Conservation (phyloP, 345 rosid genomes). For the Eucalyptus coolabah region DNA sequence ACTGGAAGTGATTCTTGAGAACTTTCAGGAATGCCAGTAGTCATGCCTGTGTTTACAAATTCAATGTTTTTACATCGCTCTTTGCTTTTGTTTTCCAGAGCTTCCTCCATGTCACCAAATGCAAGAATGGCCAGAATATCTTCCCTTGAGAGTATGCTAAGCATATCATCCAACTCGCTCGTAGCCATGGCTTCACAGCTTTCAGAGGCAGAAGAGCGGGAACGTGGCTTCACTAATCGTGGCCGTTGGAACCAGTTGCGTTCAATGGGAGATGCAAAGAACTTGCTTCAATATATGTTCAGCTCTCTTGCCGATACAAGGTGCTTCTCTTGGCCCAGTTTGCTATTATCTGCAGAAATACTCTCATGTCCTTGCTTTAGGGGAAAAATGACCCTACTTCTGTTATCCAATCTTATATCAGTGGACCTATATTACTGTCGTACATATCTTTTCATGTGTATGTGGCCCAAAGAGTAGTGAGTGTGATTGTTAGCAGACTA, state of each 20-base stretch:
- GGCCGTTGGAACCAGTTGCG: conserved; percentile 99
- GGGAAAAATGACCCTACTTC: not conserved
- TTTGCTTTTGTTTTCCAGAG: conserved; percentile 35
- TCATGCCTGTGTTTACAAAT: not conserved
- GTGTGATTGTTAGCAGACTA: not conserved
- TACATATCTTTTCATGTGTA: not conserved
- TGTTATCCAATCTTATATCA: not conserved
- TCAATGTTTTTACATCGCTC: not conserved
- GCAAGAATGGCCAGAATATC: conserved; percentile 88
- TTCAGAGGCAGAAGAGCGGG: conserved; percentile 97
- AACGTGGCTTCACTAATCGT: conserved; percentile 77
- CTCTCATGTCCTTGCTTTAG: not conserved
- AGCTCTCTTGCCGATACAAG: conserved; percentile 79
- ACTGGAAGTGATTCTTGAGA: not conserved
- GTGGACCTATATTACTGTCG: not conserved
- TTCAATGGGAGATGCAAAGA: conserved; percentile 98
- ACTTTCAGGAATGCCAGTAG: not conserved
- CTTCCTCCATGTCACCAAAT: conserved; percentile 87
- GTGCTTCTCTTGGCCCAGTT: conserved; percentile 18
- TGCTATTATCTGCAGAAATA: not conserved
- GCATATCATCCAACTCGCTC: conserved; percentile 86
- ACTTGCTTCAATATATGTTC: conserved; percentile 90
- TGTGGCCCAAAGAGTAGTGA: not conserved
- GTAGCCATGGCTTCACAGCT: conserved; percentile 99
- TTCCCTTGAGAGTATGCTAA: conserved; percentile 87